Evolutionary conservation across 2,329 filamentous ascomycete genomes (phyloP), one percentile per base, ranked within the genome.

Genomic region (Lachnellula willkommii): DNA sequence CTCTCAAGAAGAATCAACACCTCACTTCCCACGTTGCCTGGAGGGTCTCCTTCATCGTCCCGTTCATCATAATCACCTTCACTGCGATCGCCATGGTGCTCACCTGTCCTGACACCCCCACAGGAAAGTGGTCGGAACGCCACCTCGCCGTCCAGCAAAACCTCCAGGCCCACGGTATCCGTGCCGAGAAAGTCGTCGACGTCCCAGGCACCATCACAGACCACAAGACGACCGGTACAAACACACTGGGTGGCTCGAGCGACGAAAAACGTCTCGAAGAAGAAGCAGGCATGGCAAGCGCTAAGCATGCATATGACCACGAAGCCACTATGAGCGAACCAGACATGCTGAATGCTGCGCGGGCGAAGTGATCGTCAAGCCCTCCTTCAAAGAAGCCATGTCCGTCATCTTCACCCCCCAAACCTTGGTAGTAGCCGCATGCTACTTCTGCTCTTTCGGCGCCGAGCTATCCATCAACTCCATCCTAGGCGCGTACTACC

Each of bases 1-100:
- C 88, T 0, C 77, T 95, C 22, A 80, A 88, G 22, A 66, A 73
- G 6, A 67, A 78, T 1, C 77, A 78, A 49, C 82, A 84, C 6
- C 75, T 93, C 53, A 74, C 77, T 1, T 73, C 83, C 2, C 84
- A 88, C 63, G 79, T 84, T 39, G 88, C 91, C 2, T 96, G 92
- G 91, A 82, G 91, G 26, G 82, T 95, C 1, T 81, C 90, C 2
- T 96, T 95, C 69, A 76, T 95, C 59, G 87, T 95, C 5, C 91
- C 91, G 0, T 88, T 94, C 58, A 81, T 92, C 63, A 80, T 93
- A 62, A 87, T 93, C 69, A 77, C 86, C 12, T 67, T 72, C 24
- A 82, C 84, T 6, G 88, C 85, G 12, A 65, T 88, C n/a, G 74
- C 77, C 15, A 85, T 95, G 74, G 71, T 95, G 3, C 68, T 90